Percentiles rank a stretch among this genome's conserved stretches.
phyloP scores from a whole-genome alignment of 192 early-diverging fungal species.

The Phycomyces nitens region DNA sequence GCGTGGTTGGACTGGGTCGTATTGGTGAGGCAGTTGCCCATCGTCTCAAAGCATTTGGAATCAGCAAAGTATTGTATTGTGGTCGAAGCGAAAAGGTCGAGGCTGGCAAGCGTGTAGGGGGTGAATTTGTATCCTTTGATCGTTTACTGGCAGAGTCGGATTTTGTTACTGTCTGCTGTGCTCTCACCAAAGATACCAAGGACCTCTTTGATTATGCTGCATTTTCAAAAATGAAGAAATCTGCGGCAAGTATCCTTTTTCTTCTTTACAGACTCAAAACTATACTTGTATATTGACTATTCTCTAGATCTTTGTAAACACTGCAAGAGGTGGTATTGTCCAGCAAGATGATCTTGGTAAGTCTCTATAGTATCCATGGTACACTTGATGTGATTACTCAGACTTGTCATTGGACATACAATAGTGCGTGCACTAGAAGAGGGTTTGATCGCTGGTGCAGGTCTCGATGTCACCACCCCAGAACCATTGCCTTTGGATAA shows the following conservation, averaged over 20 bases:
- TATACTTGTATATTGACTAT: neutral
- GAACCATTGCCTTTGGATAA: constrained; percentile 72
- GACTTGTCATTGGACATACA: neutral
- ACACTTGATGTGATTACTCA: neutral
- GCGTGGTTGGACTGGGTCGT: constrained; percentile 80
- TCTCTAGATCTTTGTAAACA: constrained; percentile 73
- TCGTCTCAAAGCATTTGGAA: constrained; percentile 71
- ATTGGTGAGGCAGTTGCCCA: constrained; percentile 72
- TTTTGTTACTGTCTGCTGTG: constrained; percentile 72
- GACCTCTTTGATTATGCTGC: constrained; percentile 66
- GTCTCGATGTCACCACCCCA: constrained; percentile 85
- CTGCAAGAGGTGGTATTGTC: constrained; percentile 75
- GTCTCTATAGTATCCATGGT: neutral
- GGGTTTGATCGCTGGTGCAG: constrained; percentile 59
- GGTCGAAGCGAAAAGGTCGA: constrained; percentile 50
- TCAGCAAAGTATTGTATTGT: constrained; percentile 60
- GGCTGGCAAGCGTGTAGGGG: constrained; percentile 44
- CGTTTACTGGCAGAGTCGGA: constrained; percentile 62
- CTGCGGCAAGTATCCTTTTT: constrained; percentile 37
- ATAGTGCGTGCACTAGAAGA: constrained; percentile 62
- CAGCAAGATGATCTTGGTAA: constrained; percentile 59
- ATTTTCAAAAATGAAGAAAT: constrained; percentile 67
- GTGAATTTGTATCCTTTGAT: constrained; percentile 51
- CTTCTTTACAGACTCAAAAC: too few species aligned
- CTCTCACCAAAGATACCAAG: constrained; percentile 66